Base-by-base conservation (phyloP, 2,329 filamentous ascomycete genomes). In the Gnomoniopsis sp. region DNA sequence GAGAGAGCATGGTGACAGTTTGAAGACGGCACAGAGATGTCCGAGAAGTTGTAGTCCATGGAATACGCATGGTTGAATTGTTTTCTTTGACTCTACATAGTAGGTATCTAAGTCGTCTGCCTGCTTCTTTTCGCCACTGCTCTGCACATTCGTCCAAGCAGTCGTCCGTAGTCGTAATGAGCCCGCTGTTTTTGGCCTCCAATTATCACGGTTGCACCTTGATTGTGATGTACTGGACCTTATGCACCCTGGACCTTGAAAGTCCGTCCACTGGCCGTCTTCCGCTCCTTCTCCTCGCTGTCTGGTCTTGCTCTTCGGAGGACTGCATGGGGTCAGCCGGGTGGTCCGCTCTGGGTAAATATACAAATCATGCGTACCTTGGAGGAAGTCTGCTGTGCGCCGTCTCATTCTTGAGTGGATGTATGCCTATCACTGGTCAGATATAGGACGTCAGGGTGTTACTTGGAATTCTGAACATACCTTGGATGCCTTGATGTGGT, bases 401-500 rank as follows among this genome's bases (percentile, higher is more conserved):
- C 93, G 91, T 72, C 95, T 88, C 95, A 99, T 99, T 70, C 96
- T 87, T 36, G 93, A 96, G 82, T 99, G 95, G 65, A 99, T 99
- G 71, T 97, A 99, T 55, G 96, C 95, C 85, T 88, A 22, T 17
- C n/a, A 41, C 1, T 8, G 10, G 33, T 62, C n/a, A 62, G 57
- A 26, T 30, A 33, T 30, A 3, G 6, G 59, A 11, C 12, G 60
- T 36, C 33, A 49, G 59, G 53, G 49, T 21, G 64, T 50, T 64
- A 58, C 43, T 57, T 38, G 15, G 23, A 38, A 14, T 26, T 51
- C 4, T 14, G 44, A 36, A 58, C 41, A 54, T 73, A 87, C 85
- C 82, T 99, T 99, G 63, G 93, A 97, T 33, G 95, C 96, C 79
- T 99, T 99, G 78, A 99, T 99, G 76, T 99, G 95, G 75, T 99